phyloP scores from a whole-genome alignment of 2,329 filamentous ascomycete species.

The Leptographium radiaticola region DNA sequence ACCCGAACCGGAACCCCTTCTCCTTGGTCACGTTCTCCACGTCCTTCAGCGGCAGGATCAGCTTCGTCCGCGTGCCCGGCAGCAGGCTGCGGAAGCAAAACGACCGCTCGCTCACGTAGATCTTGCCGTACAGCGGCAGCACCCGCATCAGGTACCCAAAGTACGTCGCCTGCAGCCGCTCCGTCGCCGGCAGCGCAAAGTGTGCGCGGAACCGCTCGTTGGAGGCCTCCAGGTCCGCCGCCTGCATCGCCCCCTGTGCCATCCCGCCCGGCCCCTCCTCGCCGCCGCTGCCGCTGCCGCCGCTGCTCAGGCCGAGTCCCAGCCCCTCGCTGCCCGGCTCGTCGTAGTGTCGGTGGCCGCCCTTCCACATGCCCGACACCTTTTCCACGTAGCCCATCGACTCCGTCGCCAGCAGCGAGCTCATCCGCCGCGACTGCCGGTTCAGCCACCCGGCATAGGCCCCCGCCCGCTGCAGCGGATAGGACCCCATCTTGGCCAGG shows the following conservation, averaged over 20 bases:
- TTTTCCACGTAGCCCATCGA: slow-evolving; percentile 96
- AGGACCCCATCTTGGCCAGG: slow-evolving; percentile 50
- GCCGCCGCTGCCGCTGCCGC: no score
- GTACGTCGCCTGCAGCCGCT: slow-evolving; percentile 78
- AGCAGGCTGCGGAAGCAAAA: slow-evolving; percentile 91
- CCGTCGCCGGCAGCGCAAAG: slow-evolving; percentile 74
- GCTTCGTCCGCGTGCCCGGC: slow-evolving; percentile 79
- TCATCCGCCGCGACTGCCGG: slow-evolving; percentile 67
- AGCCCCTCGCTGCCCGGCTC: slow-evolving; percentile 31
- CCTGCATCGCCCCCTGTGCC: slow-evolving; percentile 12
- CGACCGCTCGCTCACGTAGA: slow-evolving; percentile 78
- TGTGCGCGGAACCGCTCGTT: slow-evolving; percentile 79
- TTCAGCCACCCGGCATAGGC: slow-evolving; percentile 74
- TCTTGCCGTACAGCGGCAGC: slow-evolving; percentile 85
- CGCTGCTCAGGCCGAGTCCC: no score
- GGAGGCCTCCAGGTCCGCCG: slow-evolving; percentile 19
- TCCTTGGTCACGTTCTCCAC: slow-evolving; percentile 91
- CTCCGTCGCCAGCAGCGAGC: slow-evolving; percentile 69
- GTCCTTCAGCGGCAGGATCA: slow-evolving; percentile 81
- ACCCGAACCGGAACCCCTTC: slow-evolving; percentile 85
- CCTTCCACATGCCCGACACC: slow-evolving; percentile 93
- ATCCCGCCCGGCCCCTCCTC: slow-evolving; percentile 33
- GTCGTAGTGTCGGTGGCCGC: slow-evolving; percentile 78
- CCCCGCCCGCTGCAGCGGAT: slow-evolving; percentile 72
- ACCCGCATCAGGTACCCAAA: slow-evolving; percentile 88